Percentiles rank a stretch among this genome's conserved stretches.
phyloP scores from a whole-genome alignment of 345 rosid genomes.

The Brassica rapa region DNA sequence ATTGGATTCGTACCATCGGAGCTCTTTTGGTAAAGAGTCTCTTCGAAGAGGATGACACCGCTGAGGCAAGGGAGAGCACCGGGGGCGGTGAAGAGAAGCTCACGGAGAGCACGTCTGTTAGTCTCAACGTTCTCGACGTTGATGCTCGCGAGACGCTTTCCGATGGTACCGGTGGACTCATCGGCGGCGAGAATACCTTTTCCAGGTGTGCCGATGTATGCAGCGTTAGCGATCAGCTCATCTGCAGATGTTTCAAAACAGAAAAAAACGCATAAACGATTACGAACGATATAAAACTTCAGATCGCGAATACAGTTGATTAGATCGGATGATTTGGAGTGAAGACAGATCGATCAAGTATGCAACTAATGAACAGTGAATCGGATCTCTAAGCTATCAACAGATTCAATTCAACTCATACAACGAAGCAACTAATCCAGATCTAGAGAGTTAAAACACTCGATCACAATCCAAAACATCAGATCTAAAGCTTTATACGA shows the following conservation, averaged over 20 bases:
- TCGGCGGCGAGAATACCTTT: constrained; percentile 99
- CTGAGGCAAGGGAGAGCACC: constrained; percentile 80
- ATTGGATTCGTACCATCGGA: constrained; percentile 51
- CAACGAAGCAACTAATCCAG: neutral
- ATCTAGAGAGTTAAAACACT: neutral
- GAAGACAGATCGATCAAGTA: neutral
- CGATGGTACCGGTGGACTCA: constrained; percentile 96
- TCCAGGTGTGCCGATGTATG: constrained; percentile 97
- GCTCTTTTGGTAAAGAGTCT: constrained; percentile 84
- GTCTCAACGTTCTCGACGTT: constrained; percentile 85
- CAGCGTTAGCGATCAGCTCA: constrained; percentile 81
- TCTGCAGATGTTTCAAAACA: constrained; percentile 42
- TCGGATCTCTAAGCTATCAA: constrained; percentile 30
- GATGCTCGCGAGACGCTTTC: constrained; percentile 92
- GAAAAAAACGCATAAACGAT: neutral
- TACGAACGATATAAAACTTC: neutral
- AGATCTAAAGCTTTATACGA: constrained; percentile 22
- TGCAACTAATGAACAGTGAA: neutral
- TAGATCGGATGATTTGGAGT: neutral
- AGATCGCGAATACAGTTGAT: constrained; percentile 14
- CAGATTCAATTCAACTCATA: neutral
- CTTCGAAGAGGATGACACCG: constrained; percentile 86
- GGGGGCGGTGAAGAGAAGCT: constrained; percentile 89
- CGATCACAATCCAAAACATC: neutral
- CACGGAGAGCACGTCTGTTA: constrained; percentile 85